Evolutionary conservation across 257 asterid genomes (phyloP).

Genomic region (Salvia hispanica): DNA sequence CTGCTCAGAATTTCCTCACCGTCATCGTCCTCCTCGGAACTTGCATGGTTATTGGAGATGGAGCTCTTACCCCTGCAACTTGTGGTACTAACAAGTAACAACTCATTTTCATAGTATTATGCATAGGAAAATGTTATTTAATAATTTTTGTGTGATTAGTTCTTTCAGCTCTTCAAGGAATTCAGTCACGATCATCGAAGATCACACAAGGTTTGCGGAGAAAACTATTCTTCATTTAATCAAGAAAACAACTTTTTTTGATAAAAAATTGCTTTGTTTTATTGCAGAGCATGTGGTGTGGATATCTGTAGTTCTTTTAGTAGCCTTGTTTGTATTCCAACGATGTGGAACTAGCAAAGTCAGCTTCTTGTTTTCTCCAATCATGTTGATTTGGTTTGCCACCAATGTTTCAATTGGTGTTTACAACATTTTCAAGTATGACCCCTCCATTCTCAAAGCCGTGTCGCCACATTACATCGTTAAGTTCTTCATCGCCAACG

Average conservation of each 20-base stretch:
- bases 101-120: neutral
- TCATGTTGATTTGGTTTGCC: constrained; percentile 65
- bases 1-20: constrained; percentile 53
- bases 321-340: constrained; percentile 59
- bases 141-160: constrained; percentile 26
- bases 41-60: constrained; percentile 87
- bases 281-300: constrained; percentile 56
- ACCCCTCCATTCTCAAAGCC: constrained; percentile 57
- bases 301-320: constrained; percentile 55
- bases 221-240: neutral
- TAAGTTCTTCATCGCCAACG: constrained; percentile 44
- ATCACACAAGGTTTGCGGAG: constrained; percentile 55
- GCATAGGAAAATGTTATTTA: constrained; percentile 15
- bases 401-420: constrained; percentile 61
- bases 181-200: constrained; percentile 62
- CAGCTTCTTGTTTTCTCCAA: constrained; percentile 61
- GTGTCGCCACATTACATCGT: constrained; percentile 60
- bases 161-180: constrained; percentile 81
- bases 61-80: constrained; percentile 83
- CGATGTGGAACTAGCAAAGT: constrained; percentile 68
- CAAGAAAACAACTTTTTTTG: neutral
- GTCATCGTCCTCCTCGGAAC: constrained; percentile 64
- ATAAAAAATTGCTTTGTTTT: neutral
- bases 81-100: constrained; percentile 41
- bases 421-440: constrained; percentile 49